Conservation (phyloP, 2,329 filamentous ascomycete genomes). For the Hypoxylon sp. region DNA sequence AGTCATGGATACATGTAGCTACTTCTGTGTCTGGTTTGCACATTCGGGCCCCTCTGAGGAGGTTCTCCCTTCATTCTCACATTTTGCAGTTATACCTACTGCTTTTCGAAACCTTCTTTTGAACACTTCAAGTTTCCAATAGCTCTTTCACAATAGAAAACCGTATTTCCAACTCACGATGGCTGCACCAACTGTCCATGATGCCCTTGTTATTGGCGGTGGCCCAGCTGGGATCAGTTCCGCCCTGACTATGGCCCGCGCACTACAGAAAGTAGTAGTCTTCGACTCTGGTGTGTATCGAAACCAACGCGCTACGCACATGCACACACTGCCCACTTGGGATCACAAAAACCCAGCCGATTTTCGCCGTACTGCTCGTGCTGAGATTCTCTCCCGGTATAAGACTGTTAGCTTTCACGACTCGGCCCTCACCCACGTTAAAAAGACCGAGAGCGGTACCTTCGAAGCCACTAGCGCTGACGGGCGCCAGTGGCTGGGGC, state of each 20-base stretch:
- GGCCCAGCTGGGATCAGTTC: conserved; percentile 34
- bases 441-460: conserved; percentile 19
- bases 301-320: conserved; percentile 25
- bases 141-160: no score
- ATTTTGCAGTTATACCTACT: no score
- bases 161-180: no score
- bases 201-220: conserved; percentile 26
- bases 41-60: no score
- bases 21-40: no score
- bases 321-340: conserved; percentile 41
- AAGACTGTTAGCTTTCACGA: conserved; percentile 34
- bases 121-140: no score
- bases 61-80: no score
- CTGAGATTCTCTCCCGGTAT: conserved; percentile 30
- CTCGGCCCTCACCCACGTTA: conserved; percentile 23
- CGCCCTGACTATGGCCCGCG: conserved; percentile 36
- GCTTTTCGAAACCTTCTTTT: no score
- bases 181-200: not conserved
- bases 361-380: conserved; percentile 38
- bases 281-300: conserved; percentile 37
- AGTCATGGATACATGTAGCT: no score
- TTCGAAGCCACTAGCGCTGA: conserved; percentile 20
- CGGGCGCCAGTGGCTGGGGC: conserved; percentile 23
- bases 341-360: conserved; percentile 43
- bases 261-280: conserved; percentile 31